Evolutionary conservation across 345 rosid genomes (phyloP), one percentile per base, ranked within the genome.

Genomic region (Clausena lansium): DNA sequence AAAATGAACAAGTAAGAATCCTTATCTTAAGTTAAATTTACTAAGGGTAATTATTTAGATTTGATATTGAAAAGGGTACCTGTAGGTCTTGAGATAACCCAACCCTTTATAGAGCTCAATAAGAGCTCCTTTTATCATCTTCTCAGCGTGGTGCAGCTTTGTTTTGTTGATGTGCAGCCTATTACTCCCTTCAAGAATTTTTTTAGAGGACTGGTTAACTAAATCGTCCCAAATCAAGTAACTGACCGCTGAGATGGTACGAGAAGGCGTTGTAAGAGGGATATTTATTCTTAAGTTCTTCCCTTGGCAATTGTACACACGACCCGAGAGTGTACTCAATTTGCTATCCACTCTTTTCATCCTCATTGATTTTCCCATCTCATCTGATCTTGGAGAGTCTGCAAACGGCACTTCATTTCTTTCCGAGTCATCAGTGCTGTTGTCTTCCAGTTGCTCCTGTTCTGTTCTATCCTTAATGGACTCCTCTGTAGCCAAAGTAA

Each of bases 101-200:
- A 97, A 61, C 8, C 94, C 99, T 87, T 93, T 97, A 71, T 90
- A 94, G 71, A 97, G 94, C 89, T 97, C 99, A 67, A 85, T 39
- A 22, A 91, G 78, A 71, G 97, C 99, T 70, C 95, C 93, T 83
- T 83, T 89, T 10, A 94, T 93, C 93, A 97, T 97, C 84, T 97
- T 97, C 87, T 97, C 93, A 0, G 98, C 98, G 75, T 87, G 92
- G 41, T 84, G 88, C 82, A 97, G 64, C 87, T 90, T 91, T n/a
- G 89, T 85, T 82, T 93, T 97, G 90, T 89, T 94, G 85, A 97
- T 87, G 28, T 80, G 84, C 27, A 89, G 84, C 83, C 83, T 58
- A 24, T 58, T 89, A 61, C 79, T 83, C 63, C 91, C 94, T 74
- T 89, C 93, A 58, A 86, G 83, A 69, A 79, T 77, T 83, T 90